Evolutionary conservation across 2,329 filamentous ascomycete species (phyloP).

Genomic region (Fonsecaea monophora): DNA sequence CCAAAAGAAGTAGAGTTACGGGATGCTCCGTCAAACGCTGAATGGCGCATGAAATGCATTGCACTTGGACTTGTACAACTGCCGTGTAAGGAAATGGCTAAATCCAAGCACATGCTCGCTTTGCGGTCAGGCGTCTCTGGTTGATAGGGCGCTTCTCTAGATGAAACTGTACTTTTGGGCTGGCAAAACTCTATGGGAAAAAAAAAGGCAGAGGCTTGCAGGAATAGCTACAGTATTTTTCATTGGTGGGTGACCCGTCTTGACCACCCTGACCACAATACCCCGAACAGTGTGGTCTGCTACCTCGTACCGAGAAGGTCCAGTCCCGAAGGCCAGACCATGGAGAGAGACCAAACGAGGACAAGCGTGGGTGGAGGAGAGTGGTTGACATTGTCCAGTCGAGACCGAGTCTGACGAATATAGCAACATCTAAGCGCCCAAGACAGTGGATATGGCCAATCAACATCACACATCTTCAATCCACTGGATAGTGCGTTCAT

Average conservation of each 20-base stretch:
- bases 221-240: not conserved
- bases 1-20: not conserved
- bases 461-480: not conserved
- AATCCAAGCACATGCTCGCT: not conserved
- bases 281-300: not conserved
- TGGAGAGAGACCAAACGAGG: not conserved
- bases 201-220: not conserved
- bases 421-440: not conserved
- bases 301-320: not conserved
- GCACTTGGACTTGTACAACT: too few relatives aligned
- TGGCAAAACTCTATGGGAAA: not conserved
- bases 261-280: not conserved
- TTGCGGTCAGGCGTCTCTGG: not conserved
- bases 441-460: not conserved
- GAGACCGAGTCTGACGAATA: not conserved
- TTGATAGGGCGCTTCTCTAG: not conserved
- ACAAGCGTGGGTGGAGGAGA: not conserved
- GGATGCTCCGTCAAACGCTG: not conserved
- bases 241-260: not conserved
- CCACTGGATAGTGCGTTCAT: not conserved
- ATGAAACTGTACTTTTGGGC: not conserved
- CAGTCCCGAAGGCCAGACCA: not conserved
- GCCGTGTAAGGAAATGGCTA: not conserved
- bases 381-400: not conserved
- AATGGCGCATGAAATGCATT: not conserved